Evolutionary conservation across 2,329 filamentous ascomycete species (phyloP).

Genomic region (Aspergillus novoparasiticus): DNA sequence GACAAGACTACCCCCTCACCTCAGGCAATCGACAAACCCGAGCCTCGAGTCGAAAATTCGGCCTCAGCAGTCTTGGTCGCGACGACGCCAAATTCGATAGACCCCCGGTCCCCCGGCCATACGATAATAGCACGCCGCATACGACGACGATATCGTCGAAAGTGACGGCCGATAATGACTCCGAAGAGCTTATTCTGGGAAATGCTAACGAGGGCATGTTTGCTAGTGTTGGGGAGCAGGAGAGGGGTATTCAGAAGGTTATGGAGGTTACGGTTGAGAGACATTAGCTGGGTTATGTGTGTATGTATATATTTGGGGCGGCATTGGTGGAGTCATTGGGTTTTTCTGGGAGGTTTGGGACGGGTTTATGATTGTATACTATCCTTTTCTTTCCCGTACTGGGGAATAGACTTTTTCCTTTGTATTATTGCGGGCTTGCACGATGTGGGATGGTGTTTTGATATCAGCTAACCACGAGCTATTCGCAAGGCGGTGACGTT

Average conservation of each 20-base stretch:
- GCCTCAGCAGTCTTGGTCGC: background rate
- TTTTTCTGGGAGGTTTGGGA: too few species aligned
- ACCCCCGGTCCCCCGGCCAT: background rate
- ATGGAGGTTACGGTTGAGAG: slow-evolving; percentile 22
- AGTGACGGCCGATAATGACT: slow-evolving; percentile 1
- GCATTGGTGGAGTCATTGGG: background rate
- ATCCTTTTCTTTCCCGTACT: background rate
- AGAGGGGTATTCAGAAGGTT: slow-evolving; percentile 14
- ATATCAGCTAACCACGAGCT: too few species aligned
- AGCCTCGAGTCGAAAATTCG: background rate
- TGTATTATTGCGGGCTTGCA: too few species aligned
- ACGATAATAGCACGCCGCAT: background rate
- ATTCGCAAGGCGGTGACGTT: too few species aligned
- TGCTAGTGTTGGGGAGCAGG: background rate
- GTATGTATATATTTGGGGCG: too few species aligned
- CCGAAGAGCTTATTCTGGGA: slow-evolving; percentile 12
- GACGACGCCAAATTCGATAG: background rate
- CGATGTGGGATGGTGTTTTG: too few species aligned
- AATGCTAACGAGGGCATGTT: background rate
- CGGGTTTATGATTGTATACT: too few species aligned
- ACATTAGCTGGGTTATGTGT: background rate
- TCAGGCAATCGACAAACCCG: background rate
- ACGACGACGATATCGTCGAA: slow-evolving; percentile 10
- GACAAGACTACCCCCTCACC: background rate
- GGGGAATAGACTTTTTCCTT: background rate